These are phyloP conservation scores for Nematocida parisii DNA, from an alignment of 371 early-diverging fungal species.

Conservation along the genomic window DNA sequence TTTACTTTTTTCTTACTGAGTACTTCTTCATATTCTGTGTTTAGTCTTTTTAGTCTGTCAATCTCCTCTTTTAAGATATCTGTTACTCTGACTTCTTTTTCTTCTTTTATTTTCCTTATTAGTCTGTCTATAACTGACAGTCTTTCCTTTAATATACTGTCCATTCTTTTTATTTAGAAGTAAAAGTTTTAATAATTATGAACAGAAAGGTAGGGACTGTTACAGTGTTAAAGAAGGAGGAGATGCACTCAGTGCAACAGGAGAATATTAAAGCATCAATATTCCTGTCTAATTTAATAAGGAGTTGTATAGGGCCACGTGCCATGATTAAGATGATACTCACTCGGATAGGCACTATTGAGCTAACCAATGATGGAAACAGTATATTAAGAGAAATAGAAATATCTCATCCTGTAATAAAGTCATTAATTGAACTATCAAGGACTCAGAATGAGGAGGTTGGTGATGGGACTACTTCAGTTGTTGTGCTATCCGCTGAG, in stretches of 20 bases:
- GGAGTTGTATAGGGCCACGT: conserved; percentile 95
- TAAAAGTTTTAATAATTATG: conserved; percentile 29
- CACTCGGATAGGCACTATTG: conserved; percentile 98
- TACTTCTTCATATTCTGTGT: conserved; percentile 62
- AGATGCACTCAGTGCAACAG: conserved; percentile 52
- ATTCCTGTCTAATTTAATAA: conserved; percentile 74
- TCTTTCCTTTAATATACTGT: conserved; percentile 64
- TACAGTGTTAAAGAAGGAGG: conserved; percentile 61
- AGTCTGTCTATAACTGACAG: conserved; percentile 64
- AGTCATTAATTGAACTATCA: conserved; percentile 95
- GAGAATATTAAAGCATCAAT: conserved; percentile 65
- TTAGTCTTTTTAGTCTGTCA: conserved; percentile 63
- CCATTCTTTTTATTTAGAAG: conserved; percentile 54
- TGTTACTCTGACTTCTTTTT: conserved; percentile 59
- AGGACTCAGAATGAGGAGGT: conserved; percentile 99
- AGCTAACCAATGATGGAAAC: conserved; percentile 98
- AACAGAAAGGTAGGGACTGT: conserved; percentile 55
- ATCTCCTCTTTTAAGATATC: conserved; percentile 69
- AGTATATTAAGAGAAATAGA: conserved; percentile 97
- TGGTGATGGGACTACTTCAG: conserved; percentile 98
- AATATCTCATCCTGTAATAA: conserved; percentile 97
- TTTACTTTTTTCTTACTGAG: conserved; percentile 68
- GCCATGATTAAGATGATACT: conserved; percentile 99
- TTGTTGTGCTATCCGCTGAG: conserved; percentile 79
- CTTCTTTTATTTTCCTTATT: conserved; percentile 61